Evolutionary conservation across 495 filamentous ascomycete species (phyloP), one percentile per base, ranked within the genome.

Genomic region (Extremus antarcticus): DNA sequence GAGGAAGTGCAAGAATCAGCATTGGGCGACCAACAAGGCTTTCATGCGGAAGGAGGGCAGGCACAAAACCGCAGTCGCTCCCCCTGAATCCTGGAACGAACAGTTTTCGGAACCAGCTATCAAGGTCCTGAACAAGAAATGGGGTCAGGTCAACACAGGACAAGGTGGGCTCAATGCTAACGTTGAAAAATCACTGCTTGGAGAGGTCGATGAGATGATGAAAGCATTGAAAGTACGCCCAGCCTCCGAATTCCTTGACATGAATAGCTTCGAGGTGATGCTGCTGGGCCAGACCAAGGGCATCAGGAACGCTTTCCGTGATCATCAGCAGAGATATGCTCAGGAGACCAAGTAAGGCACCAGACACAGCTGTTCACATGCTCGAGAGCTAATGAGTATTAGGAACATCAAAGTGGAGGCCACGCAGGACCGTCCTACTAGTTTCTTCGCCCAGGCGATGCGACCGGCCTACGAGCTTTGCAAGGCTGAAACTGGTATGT

Each of bases 21-120:
- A 35, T 35, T 4, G 29, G 7, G 29, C 51, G 2, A 54, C 50
- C 2, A n/a, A 57, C 21, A 22, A 32, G 16, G 59, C 59, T 20
- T 61, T 61, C 40, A 49, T 60, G 29, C 25, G 54, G 11, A 60
- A 50, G 22, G 1, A 53, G 23, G 54, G 53, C 47, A 60, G 49
- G 46, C 43, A 60, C 35, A 9, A 17, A 1, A 60, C 58, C 1
- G 3, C 15, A 15, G 3, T 53, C 11, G 21, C 20, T 13, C 58
- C 58, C 4, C 11, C 53, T 21, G 17, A 60, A 17, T 47, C 39
- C n/a, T 60, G 58, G 53, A 56, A 56, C 43, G 49, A 60, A 21
- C 39, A 53, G 1, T 57, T 60, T 25, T 25, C 21, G 2, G 54
- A 38, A 1, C 21, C 13, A 3, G 24, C 54, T 19, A 24, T 9